phyloP scores from a whole-genome alignment of 1,139 yeast genomes.

The Scheffersomyces titani region DNA sequence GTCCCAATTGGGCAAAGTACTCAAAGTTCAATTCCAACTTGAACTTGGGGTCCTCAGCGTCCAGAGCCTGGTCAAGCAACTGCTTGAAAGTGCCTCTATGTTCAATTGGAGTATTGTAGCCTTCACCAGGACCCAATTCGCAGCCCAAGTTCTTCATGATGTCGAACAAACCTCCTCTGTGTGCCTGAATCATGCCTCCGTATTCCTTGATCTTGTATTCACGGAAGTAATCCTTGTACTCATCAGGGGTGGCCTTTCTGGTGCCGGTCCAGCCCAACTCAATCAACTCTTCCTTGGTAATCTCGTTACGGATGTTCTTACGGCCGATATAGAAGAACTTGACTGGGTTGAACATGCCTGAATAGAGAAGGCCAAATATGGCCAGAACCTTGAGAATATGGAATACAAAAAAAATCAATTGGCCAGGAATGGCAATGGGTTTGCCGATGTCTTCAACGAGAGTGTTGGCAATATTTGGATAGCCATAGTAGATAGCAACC shows the following conservation, averaged over 20 bases:
- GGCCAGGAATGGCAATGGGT: constrained; percentile 50
- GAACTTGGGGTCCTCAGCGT: constrained; percentile 22
- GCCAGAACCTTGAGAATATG: constrained; percentile 64
- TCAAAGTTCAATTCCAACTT: constrained; percentile 55
- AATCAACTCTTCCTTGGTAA: constrained; percentile 58
- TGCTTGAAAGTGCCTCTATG: constrained; percentile 19
- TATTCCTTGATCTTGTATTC: constrained; percentile 60
- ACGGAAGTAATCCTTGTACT: constrained; percentile 72
- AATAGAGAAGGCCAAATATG: constrained; percentile 59
- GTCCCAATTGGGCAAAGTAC: constrained; percentile 53
- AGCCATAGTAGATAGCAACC: constrained; percentile 34
- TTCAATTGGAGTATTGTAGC: constrained; percentile 65
- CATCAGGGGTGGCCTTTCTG: constrained; percentile 68
- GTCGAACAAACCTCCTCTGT: constrained; percentile 68
- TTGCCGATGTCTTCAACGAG: constrained; percentile 49
- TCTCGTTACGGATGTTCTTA: constrained; percentile 31
- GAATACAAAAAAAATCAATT: constrained; percentile 66
- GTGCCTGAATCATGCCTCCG: constrained; percentile 83
- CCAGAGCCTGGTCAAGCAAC: constrained; percentile 25
- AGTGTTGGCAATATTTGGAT: constrained; percentile 40
- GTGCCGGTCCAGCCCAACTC: constrained; percentile 92
- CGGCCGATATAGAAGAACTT: constrained; percentile 27
- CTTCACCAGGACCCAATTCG: constrained; percentile 73
- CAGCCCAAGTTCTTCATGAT: constrained; percentile 63
- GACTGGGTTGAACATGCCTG: constrained; percentile 79